Base-by-base conservation (phyloP, 1,284 basidiomycete genomes). In the Puccinia triticina region DNA sequence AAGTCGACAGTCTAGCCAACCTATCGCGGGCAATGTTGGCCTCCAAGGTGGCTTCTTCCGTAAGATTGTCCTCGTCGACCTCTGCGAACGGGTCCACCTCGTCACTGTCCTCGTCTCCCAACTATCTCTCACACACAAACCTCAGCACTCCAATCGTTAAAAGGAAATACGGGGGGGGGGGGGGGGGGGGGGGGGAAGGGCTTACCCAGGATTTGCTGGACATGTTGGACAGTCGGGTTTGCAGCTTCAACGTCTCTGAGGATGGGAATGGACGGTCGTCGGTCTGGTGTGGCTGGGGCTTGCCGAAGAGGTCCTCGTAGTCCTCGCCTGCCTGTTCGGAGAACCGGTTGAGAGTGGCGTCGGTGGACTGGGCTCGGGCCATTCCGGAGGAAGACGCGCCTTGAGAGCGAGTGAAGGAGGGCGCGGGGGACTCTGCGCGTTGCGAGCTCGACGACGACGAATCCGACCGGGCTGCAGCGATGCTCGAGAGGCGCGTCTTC, bases 51-150 rank as follows among this genome's bases (percentile, higher is more conserved):
- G 85, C 84, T 14, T 83, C 84, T 34, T 77, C 84, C 14, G 75
- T 80, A 29, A 83, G n/a, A 37, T 69, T 69, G 23, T 71, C 74
- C 14, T 84, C 84, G 53, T 82, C 84, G 7, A 93, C 93, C 89
- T 96, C 94, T 0, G 95, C 94, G 85, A 98, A 98, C 0, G 95
- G 95, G 89, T 97, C 95, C 82, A 93, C 94, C 71, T 94, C 94
- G 83, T 96, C 94, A 4, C 91, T 91, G 46, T 93, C 91, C 40
- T 92, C 92, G 75, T 94, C 93, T 10, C 92, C 93, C 16, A 92
- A 88, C 93, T 93, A 83, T 21, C 16, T 0, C 29, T 55, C 34
- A 37, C 21, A 34, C 32, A 37, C n/a, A n/a, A 34, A 2, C 3
- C 7, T 34, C 32, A 61, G 34, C 14, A 32, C 4, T 2, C 0